Conservation (phyloP, 2,329 filamentous ascomycete genomes). For the Clarireedia hainanense region DNA sequence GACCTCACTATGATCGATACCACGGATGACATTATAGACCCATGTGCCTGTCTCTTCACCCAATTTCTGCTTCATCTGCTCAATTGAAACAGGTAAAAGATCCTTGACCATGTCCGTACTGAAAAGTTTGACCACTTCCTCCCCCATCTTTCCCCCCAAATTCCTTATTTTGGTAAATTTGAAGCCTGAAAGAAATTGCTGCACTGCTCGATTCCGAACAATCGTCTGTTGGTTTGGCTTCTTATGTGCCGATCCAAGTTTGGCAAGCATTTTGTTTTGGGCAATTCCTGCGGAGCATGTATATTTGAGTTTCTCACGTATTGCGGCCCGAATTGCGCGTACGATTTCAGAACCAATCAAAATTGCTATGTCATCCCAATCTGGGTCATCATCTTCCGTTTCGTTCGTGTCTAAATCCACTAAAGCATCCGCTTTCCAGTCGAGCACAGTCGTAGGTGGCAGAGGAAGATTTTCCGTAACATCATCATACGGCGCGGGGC, state of each 20-base stretch:
- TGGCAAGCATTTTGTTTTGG: constrained; percentile 90
- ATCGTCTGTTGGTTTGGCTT: constrained; percentile 94
- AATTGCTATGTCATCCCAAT: constrained; percentile 93
- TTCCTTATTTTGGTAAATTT: constrained; percentile 95
- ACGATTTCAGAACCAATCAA: constrained; percentile 85
- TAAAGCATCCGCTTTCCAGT: constrained; percentile 79
- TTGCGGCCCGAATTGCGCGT: constrained; percentile 59
- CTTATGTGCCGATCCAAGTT: constrained; percentile 82
- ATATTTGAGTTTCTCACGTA: constrained; percentile 68
- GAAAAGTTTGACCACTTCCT: constrained; percentile 75
- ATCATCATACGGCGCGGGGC: constrained; percentile 66
- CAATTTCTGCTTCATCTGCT: constrained; percentile 69
- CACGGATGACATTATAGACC: constrained; percentile 78
- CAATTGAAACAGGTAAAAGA: constrained; percentile 61
- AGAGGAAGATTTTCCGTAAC: constrained; percentile 62
- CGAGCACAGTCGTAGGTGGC: constrained; percentile 64
- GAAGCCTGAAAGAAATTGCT: constrained; percentile 72
- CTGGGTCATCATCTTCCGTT: constrained; percentile 71
- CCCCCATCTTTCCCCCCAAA: constrained; percentile 89
- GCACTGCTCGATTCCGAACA: constrained; percentile 76
- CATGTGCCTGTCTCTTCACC: constrained; percentile 79
- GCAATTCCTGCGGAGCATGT: constrained; percentile 89
- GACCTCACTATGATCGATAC: constrained; percentile 80
- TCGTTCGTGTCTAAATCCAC: constrained; percentile 67
- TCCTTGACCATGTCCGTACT: constrained; percentile 73